A percentile compares a stretch with the other conserved stretches of the same genome.
phyloP scores from a whole-genome alignment of 768 basidiomycete species.

The Coprinellus aureogranulatus region DNA sequence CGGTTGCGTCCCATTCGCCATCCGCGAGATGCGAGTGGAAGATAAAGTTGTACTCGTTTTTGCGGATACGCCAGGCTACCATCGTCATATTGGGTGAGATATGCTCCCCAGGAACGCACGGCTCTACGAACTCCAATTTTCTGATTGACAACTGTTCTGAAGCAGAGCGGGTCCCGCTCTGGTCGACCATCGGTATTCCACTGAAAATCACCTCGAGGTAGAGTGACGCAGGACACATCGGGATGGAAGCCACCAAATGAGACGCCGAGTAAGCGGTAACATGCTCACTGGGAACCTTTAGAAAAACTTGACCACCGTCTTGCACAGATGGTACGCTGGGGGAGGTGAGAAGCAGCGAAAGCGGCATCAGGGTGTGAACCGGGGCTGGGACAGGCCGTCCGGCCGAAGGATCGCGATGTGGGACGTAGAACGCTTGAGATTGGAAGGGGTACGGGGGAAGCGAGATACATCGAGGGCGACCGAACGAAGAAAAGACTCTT shows the following conservation, averaged over 20 bases:
- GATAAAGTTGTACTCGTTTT: background rate
- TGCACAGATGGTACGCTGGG: background rate
- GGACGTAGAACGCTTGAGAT: background rate
- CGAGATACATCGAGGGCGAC: background rate
- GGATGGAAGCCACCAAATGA: background rate
- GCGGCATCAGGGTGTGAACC: no score
- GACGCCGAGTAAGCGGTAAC: background rate
- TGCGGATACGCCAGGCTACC: background rate
- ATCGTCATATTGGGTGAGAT: background rate
- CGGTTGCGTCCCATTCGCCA: no score
- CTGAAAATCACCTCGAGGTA: background rate
- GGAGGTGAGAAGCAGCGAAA: background rate
- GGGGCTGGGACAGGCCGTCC: no score
- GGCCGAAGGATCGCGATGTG: background rate
- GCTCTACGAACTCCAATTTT: background rate
- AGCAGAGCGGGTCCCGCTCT: no score
- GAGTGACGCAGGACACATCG: background rate
- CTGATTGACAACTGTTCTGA: background rate
- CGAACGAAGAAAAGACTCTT: background rate
- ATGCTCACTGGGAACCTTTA: background rate
- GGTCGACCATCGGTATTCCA: conserved; percentile 19
- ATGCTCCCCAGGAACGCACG: background rate
- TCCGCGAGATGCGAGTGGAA: background rate
- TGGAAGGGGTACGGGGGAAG: background rate
- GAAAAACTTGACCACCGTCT: background rate